phyloP scores from a whole-genome alignment of 2,329 filamentous ascomycete species.

The Rutstroemia sydowiana region DNA sequence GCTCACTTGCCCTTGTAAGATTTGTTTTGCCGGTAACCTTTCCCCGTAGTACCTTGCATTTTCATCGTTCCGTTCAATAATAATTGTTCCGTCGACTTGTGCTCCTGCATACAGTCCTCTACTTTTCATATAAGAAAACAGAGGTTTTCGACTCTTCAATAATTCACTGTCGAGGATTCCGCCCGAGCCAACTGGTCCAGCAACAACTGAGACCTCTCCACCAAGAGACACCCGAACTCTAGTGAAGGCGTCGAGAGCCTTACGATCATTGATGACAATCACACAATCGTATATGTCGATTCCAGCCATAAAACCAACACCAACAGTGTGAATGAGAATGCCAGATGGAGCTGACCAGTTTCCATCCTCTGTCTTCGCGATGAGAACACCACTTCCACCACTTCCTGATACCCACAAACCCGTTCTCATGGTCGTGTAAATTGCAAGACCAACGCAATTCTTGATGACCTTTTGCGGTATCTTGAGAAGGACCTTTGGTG shows the following conservation, averaged over 20 bases:
- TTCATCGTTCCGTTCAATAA: conserved; percentile 75
- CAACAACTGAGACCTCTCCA: conserved; percentile 68
- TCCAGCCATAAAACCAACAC: conserved; percentile 81
- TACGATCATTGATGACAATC: conserved; percentile 80
- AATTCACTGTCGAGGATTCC: conserved; percentile 34
- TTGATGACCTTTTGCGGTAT: conserved; percentile 79
- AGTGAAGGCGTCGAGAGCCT: conserved; percentile 78
- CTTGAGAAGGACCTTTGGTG: conserved; percentile 65
- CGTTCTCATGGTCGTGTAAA: conserved; percentile 92
- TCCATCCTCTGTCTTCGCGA: conserved; percentile 72
- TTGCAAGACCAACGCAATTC: conserved; percentile 79
- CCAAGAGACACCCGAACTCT: conserved; percentile 73
- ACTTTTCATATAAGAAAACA: conserved; percentile 82
- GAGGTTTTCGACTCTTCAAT: conserved; percentile 53
- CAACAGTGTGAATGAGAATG: conserved; percentile 83
- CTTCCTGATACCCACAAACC: conserved; percentile 86
- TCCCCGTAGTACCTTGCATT: conserved; percentile 78
- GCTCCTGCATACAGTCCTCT: conserved; percentile 81
- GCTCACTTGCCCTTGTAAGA: conserved; percentile 34
- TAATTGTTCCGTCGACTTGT: conserved; percentile 75
- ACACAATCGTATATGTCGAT: conserved; percentile 96
- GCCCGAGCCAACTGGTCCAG: conserved; percentile 72
- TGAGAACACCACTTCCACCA: conserved; percentile 77
- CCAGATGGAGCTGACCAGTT: conserved; percentile 88
- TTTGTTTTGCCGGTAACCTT: conserved; percentile 49